These are phyloP conservation scores for Globisporangium canariense DNA, from an alignment of 352 stramenopile genomes.

Conservation along the genomic window DNA sequence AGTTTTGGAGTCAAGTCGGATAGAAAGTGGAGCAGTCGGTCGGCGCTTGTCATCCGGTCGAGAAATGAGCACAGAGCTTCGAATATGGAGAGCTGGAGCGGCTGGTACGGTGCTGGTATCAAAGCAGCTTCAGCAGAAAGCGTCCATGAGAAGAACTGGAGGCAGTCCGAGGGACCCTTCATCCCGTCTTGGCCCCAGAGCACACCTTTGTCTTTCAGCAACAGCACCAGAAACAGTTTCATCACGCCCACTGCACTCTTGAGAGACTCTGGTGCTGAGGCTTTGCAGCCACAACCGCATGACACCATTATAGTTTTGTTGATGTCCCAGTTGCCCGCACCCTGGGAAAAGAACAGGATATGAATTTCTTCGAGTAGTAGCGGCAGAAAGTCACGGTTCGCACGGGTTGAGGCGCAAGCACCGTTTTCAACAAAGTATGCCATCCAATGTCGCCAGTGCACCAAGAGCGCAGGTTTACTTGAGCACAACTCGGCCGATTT, in stretches of 20 bases:
- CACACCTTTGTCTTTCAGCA: constrained; percentile 16
- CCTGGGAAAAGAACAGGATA: background rate
- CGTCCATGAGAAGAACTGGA: constrained; percentile 17
- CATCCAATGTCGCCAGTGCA: constrained; percentile 21
- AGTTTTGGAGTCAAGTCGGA: constrained; percentile 5
- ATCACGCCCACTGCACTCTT: constrained; percentile 13
- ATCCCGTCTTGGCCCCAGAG: constrained; percentile 19
- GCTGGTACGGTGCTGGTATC: background rate
- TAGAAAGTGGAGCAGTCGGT: constrained; percentile 16
- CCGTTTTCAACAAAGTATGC: constrained; percentile 19
- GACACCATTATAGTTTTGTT: background rate
- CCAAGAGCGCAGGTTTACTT: constrained; percentile 8
- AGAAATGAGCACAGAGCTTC: constrained; percentile 14
- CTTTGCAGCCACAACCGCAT: constrained; percentile 15
- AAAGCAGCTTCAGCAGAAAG: background rate
- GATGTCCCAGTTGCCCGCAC: background rate
- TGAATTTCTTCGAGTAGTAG: constrained; percentile 17
- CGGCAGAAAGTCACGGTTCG: constrained; percentile 10
- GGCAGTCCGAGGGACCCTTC: constrained; percentile 13
- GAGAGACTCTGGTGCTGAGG: constrained; percentile 4
- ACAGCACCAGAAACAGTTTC: constrained; percentile 13
- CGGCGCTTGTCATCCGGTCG: constrained; percentile 15
- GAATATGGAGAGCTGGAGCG: constrained; percentile 13
- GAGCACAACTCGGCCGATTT: constrained; percentile 11
- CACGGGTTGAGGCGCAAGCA: constrained; percentile 7